Percentiles rank a stretch among this genome's conserved stretches.
Evolutionary conservation across 768 basidiomycete genomes (phyloP).

Genomic region (Suillus paluster): DNA sequence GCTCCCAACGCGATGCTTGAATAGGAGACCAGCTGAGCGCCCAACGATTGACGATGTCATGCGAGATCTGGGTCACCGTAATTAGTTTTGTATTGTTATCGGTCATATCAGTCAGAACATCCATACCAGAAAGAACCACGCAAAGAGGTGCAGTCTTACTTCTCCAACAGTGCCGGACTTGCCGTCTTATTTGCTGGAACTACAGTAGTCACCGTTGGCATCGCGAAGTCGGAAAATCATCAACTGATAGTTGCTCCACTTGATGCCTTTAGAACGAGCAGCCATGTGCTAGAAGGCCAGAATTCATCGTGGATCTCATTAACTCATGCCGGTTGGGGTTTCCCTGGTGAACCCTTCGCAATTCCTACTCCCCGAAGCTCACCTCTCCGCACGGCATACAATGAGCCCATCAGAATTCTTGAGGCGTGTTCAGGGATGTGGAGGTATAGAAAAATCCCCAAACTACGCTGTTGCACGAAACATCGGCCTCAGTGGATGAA

Average conservation of each 20-base stretch:
- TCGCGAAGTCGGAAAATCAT: not conserved
- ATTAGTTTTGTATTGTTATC: too few relatives aligned
- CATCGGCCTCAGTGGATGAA: not conserved
- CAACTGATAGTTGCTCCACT: not conserved
- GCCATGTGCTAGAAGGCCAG: not conserved
- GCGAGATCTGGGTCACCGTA: too few relatives aligned
- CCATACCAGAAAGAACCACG: too few relatives aligned
- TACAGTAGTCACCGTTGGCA: not conserved
- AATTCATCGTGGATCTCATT: too few relatives aligned
- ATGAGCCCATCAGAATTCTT: not conserved
- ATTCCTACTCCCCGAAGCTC: too few relatives aligned
- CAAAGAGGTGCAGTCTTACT: not conserved
- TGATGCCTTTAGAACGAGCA: too few relatives aligned
- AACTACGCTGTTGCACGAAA: not conserved
- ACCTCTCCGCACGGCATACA: not conserved
- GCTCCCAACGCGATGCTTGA: not conserved
- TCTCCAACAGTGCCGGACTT: not conserved
- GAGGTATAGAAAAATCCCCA: too few relatives aligned
- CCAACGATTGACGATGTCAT: not conserved
- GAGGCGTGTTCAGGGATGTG: not conserved
- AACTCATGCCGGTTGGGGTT: too few relatives aligned
- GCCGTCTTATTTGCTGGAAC: not conserved
- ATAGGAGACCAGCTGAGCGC: not conserved
- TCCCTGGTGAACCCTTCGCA: too few relatives aligned
- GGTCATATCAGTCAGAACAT: too few relatives aligned